Percentiles rank a stretch among this genome's conserved stretches.
Conservation (phyloP, 140 eudicot genomes). For the Senecio squalidus region DNA sequence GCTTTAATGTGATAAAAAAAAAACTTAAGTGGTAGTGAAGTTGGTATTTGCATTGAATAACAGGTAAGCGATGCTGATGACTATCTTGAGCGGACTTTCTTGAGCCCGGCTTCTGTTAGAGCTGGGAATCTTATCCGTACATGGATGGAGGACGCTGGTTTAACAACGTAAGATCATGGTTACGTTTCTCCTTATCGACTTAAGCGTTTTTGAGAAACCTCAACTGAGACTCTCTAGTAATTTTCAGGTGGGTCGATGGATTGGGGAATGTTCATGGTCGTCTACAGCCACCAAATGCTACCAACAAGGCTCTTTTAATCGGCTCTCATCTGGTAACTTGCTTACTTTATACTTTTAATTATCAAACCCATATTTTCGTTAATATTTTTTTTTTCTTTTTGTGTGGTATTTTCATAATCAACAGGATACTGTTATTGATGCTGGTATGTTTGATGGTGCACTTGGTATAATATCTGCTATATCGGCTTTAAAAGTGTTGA, state of each 20-base stretch:
- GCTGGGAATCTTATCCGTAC: conserved; percentile 69
- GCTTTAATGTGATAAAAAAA: too few species aligned
- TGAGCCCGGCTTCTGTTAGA: conserved; percentile 83
- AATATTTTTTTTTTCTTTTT: not conserved
- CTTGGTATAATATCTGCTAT: conserved; percentile 83
- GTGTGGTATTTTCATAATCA: conserved; percentile 3
- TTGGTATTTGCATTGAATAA: conserved; percentile 4
- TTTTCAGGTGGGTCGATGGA: conserved; percentile 90
- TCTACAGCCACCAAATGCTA: conserved; percentile 53
- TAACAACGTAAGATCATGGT: conserved; percentile 55
- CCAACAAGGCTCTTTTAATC: conserved; percentile 61
- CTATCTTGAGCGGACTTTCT: conserved; percentile 87
- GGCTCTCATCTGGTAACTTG: conserved; percentile 87
- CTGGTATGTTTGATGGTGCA: conserved; percentile 93
- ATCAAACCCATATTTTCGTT: not conserved
- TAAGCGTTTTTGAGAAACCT: conserved; percentile 7
- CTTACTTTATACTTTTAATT: not conserved
- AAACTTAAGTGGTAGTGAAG: not conserved
- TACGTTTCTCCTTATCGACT: conserved; percentile 7
- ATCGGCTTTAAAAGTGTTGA: conserved; percentile 83
- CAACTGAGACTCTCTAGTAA: conserved; percentile 6
- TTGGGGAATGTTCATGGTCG: conserved; percentile 98
- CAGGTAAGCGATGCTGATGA: conserved; percentile 85
- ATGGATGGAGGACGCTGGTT: conserved; percentile 99
- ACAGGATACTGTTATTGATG: conserved; percentile 97